Evolutionary conservation across 176 grass and related monocot species (phyloP).

Genomic region (Ensete glaucum): DNA sequence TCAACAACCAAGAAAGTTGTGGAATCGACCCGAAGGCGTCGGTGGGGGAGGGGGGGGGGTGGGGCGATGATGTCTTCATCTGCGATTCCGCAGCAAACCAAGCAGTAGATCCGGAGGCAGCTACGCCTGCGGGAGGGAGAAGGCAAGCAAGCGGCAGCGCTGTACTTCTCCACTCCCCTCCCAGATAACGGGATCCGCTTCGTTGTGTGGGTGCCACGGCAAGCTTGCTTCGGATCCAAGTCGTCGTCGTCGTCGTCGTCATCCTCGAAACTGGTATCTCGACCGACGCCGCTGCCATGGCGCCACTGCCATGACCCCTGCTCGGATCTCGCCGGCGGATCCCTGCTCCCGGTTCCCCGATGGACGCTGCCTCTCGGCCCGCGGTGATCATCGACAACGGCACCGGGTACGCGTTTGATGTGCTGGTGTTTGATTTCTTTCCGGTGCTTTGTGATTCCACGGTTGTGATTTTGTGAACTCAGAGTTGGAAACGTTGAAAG

Average conservation of each 20-base stretch:
- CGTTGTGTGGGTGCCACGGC: neutral
- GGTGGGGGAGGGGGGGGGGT: too few relatives aligned
- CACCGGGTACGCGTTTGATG: slow-evolving; percentile 43
- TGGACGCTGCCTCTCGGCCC: slow-evolving; percentile 71
- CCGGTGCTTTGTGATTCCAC: neutral
- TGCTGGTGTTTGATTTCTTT: neutral
- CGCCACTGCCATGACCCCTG: neutral
- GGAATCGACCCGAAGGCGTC: too few relatives aligned
- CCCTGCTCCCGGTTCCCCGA: slow-evolving; percentile 9
- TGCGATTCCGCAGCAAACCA: neutral
- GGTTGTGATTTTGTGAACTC: neutral
- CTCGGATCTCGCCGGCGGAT: slow-evolving; percentile 8
- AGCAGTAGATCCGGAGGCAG: neutral
- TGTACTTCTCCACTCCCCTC: neutral
- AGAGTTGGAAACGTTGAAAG: neutral
- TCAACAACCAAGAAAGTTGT: too few relatives aligned
- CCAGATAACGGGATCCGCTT: neutral
- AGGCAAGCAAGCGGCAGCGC: neutral
- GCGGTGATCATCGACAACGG: slow-evolving; percentile 96
- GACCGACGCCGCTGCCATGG: neutral
- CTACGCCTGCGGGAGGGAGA: neutral
- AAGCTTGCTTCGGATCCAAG: neutral
- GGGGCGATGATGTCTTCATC: neutral
- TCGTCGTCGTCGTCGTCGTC: neutral
- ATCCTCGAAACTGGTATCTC: neutral